Evolutionary conservation across 2,329 filamentous ascomycete genomes (phyloP).

Genomic region (Leptosphaerulina australis): DNA sequence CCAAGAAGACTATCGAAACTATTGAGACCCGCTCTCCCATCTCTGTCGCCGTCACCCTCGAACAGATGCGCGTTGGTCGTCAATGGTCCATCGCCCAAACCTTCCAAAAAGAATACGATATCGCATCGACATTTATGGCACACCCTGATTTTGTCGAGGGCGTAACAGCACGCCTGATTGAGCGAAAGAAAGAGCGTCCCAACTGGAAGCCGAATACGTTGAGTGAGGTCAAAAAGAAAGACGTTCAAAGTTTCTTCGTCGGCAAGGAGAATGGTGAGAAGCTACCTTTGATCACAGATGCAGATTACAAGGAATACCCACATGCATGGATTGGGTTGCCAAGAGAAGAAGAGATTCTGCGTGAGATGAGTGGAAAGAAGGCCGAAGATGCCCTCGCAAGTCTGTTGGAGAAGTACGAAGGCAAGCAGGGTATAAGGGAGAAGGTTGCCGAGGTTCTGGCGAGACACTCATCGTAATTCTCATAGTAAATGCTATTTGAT

Average conservation of each 20-base stretch:
- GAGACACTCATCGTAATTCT: conserved; percentile 18
- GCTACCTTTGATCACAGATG: conserved; percentile 66
- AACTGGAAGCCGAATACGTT: conserved; percentile 78
- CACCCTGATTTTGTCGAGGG: conserved; percentile 91
- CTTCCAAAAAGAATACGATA: conserved; percentile 83
- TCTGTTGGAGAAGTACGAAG: conserved; percentile 50
- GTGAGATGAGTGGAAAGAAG: conserved; percentile 46
- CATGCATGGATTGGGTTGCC: conserved; percentile 74
- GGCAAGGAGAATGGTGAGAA: conserved; percentile 26
- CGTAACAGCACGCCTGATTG: conserved; percentile 79
- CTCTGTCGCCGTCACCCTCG: conserved; percentile 80
- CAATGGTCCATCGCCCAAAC: conserved; percentile 82
- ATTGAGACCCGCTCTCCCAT: conserved; percentile 83
- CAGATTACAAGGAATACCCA: conserved; percentile 75
- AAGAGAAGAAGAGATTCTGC: conserved; percentile 66
- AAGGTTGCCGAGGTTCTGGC: conserved; percentile 68
- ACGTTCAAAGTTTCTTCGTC: conserved; percentile 73
- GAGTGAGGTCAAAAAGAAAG: conserved; percentile 64
- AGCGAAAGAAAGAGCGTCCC: conserved; percentile 69
- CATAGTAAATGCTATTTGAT: neutral
- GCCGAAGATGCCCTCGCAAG: conserved; percentile 48
- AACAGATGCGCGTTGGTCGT: conserved; percentile 77
- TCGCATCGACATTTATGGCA: conserved; percentile 86
- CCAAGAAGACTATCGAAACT: conserved; percentile 74
- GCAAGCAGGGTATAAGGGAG: conserved; percentile 59